Percentiles rank a stretch among this genome's conserved stretches.
phyloP scores from a whole-genome alignment of 2,329 filamentous ascomycete genomes.

The Claviceps monticola region DNA sequence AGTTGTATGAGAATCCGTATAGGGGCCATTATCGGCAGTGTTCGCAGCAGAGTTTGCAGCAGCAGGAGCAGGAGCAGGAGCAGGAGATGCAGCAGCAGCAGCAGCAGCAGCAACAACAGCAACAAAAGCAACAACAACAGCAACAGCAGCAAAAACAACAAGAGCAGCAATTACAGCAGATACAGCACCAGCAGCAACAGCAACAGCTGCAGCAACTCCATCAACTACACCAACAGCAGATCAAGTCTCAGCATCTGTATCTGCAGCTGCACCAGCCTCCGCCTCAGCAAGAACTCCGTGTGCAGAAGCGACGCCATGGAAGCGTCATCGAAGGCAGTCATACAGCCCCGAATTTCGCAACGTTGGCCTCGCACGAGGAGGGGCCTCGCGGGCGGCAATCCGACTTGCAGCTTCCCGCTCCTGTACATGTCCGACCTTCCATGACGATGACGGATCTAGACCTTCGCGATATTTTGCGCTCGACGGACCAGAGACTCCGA shows the following conservation, averaged over 20 bases:
- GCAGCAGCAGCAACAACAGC: background rate
- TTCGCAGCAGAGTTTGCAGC: background rate
- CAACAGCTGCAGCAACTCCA: background rate
- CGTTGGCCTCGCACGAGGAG: conserved; percentile 7
- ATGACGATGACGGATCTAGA: conserved; percentile 30
- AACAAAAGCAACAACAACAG: background rate
- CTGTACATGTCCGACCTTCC: conserved; percentile 11
- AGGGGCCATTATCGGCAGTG: background rate
- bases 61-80: background rate
- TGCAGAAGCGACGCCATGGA: conserved; percentile 8
- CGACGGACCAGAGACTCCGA: conserved; percentile 37
- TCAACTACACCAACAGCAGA: background rate
- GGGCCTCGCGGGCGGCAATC: conserved; percentile 4
- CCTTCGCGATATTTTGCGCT: conserved; percentile 35
- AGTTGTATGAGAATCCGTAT: background rate
- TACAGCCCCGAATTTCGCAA: conserved; percentile 9
- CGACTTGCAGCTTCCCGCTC: conserved; percentile 4
- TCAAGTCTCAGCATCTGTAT: background rate
- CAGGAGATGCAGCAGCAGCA: background rate
- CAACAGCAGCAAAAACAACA: conserved; percentile 4
- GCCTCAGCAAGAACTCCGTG: conserved; percentile 7
- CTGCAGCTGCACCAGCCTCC: conserved; percentile 1
- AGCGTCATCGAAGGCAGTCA: conserved; percentile 6
- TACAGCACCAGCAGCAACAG: background rate
- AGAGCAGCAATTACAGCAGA: background rate